Evolutionary conservation across 768 basidiomycete species (phyloP), one percentile per base, ranked within the genome.

Genomic region (Pisolithus sp.): DNA sequence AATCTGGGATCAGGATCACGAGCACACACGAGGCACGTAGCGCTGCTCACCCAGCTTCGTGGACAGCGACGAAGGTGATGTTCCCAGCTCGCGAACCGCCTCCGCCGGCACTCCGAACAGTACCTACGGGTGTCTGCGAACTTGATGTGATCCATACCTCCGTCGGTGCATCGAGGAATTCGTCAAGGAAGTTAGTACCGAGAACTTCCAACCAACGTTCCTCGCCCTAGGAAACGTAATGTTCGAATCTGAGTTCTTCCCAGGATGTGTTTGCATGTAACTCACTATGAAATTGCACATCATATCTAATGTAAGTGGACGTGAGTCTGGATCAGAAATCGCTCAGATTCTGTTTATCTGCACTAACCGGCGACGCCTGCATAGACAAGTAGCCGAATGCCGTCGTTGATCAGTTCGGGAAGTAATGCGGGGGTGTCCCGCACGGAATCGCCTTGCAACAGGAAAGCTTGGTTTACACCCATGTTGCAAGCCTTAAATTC

Each of bases 231-330:
- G 31, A 28, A 20, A 45, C 31, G 31, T 28, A 49, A 20, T 8
- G 12, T 48, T 52, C 41, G 45, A 45, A 15, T 47, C 23, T 10
- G 28, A 15, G 12, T 31, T 30, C 20, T 4, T 5, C 7, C 41
- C 28, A 30, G 39, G 3, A 46, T 53, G 17, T 49, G 24, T 18
- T 53, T 28, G 6, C 28, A 38, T 47, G 31, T 34, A 24, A 63
- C 78, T 54, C 56, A 81, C 86, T 24, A 89, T 78, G 60, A 77
- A 88, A 70, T 93, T 93, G 75, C 92, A 94, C 86, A 90, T 86
- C 75, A 84, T 81, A 67, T 93, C 91, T 77, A 46, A 53, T 38
- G 34, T 24, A 31, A 57, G 38, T 59, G 62, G 57, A 57, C 63
- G 15, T 28, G 48, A 1, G 30, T 36, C n/a, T 34, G 21, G 38